Conservation (phyloP, 2,329 filamentous ascomycete genomes). For the Chaetomiaceae sp. region DNA sequence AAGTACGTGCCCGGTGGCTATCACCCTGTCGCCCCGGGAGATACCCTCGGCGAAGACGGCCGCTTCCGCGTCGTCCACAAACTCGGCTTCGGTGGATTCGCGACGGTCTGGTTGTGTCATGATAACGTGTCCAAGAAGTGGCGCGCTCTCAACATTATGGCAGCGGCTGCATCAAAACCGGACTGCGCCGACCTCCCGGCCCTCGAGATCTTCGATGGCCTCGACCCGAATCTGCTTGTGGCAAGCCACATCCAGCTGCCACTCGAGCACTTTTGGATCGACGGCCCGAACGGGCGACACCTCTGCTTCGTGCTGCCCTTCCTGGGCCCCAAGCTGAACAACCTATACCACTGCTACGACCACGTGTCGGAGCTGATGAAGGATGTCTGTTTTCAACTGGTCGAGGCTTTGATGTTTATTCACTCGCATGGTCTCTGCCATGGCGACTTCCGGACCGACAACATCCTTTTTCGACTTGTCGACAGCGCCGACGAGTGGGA, state of each 20-base stretch:
- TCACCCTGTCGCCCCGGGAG: constrained; percentile 12
- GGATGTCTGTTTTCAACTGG: constrained; percentile 18
- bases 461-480: constrained; percentile 9
- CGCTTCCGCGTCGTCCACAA: constrained; percentile 15
- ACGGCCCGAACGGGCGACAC: constrained; percentile 23
- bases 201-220: background rate
- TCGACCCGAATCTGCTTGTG: background rate
- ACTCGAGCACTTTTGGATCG: constrained; percentile 18
- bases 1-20: constrained; percentile 3
- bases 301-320: constrained; percentile 19
- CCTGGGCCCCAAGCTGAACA: background rate
- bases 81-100: constrained; percentile 12
- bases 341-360: background rate
- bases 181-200: background rate
- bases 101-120: constrained; percentile 17
- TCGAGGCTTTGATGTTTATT: constrained; percentile 10
- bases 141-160: constrained; percentile 12
- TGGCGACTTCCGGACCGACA: constrained; percentile 19
- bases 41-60: constrained; percentile 6
- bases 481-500: constrained; percentile 9
- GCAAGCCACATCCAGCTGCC: constrained; percentile 12
- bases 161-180: background rate
- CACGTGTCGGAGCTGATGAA: constrained; percentile 10
- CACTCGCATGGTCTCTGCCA: constrained; percentile 16
- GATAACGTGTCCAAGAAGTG: constrained; percentile 12